Base-by-base conservation (phyloP, 2,329 filamentous ascomycete species). In the Allantophomopsis lycopodina region DNA sequence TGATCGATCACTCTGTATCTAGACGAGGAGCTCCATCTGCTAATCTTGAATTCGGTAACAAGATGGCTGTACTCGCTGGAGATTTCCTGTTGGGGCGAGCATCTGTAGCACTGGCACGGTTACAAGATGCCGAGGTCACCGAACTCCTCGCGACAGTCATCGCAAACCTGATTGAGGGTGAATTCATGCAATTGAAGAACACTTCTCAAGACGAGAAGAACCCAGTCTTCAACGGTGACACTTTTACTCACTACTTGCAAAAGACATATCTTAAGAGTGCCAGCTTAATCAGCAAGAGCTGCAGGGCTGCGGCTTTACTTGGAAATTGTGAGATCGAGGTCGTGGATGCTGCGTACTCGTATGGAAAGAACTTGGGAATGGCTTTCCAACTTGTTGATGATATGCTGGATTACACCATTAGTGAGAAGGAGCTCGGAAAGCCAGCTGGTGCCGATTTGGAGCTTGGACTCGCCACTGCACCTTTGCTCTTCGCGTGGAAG, bases 141-240 rank as follows among this genome's bases (percentile, higher is more conserved):
- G 91, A 98, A 64, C 72, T 98, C 7, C 67, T 98, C 21, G 87
- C 91, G 4, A 96, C 89, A 1, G 91, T 96, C 33, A 96, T 98
- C 50, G 89, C 91, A 35, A 98, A 98, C 58, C 68, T 98, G 18
- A 88, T 98, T 15, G 91, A 98, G 64, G 91, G 91, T 55, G 91
- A 98, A 62, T 96, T 98, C 66, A 98, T 98, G 91, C 91, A 98
- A 66, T 68, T 98, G 51, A 93, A 94, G 65, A 98, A 98, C 61
- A 96, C 91, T 1, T 84, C 83, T 35, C 71, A 75, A 48, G 89
- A 95, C 57, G 89, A 96, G 66, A 70, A 73, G 47, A 79, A 83
- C 49, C 89, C 89, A 1, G 65, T 71, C 8, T 96, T 83, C 74
- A 91, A 82, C 2, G 85, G 95, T 54, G 84, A 94, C 39, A 83